phyloP scores from a whole-genome alignment of 2,329 filamentous ascomycete species.

The Fusarium anthophilum region DNA sequence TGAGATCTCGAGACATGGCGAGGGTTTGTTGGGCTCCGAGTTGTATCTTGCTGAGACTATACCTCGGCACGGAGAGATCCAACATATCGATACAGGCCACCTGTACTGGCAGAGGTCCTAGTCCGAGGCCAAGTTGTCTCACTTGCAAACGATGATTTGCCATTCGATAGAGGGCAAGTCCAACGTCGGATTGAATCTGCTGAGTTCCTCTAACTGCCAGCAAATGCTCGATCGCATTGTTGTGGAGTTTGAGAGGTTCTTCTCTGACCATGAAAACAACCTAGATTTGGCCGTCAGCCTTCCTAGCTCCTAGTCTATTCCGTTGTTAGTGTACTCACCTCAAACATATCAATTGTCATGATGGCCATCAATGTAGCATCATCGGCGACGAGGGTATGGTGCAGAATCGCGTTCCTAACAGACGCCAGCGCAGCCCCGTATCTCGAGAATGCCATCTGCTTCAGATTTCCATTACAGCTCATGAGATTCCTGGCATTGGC shows the following conservation, averaged over 20 bases:
- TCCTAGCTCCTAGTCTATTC: accelerated
- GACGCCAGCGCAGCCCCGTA: neutral
- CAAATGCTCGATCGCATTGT: neutral
- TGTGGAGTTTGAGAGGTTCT: neutral
- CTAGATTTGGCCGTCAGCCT: neutral
- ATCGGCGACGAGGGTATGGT: neutral
- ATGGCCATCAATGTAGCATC: neutral
- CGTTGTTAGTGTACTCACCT: accelerated
- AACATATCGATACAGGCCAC: neutral
- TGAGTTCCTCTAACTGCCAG: neutral
- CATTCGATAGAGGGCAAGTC: neutral
- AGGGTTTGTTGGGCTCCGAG: neutral
- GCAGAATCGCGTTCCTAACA: neutral
- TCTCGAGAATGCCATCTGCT: neutral
- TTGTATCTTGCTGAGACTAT: neutral
- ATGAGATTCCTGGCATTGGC: neutral
- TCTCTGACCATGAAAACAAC: neutral
- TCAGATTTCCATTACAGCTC: neutral
- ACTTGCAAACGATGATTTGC: neutral
- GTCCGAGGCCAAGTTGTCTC: neutral
- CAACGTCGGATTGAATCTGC: neutral
- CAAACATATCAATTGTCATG: neutral
- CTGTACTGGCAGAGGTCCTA: neutral
- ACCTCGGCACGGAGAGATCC: neutral
- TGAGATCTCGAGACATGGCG: neutral